Percentiles rank a stretch among this genome's conserved stretches.
These are phyloP conservation scores for Saururus chinensis DNA, from an alignment of 164 flowering plant species.

Conservation along the genomic window DNA sequence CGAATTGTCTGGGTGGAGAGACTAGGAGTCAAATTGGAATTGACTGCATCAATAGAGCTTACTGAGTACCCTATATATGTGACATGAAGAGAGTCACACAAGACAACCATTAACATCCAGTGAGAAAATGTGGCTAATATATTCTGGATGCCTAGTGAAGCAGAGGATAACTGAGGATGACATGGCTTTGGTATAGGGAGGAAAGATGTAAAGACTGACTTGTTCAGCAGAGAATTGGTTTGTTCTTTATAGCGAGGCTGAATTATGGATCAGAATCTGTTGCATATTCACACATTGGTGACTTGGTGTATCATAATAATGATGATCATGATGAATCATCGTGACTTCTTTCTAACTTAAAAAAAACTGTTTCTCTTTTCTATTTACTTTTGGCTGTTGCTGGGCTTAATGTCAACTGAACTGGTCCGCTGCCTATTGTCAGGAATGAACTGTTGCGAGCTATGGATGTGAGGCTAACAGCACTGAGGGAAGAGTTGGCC, in stretches of 20 bases:
- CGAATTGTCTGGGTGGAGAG: neutral
- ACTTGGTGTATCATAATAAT: too few species aligned
- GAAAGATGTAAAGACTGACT: too few species aligned
- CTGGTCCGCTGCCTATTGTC: conserved; percentile 5
- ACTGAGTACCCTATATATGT: neutral
- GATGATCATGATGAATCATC: too few species aligned
- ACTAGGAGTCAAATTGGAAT: neutral
- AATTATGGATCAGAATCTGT: too few species aligned
- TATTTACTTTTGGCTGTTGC: neutral
- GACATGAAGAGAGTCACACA: too few species aligned
- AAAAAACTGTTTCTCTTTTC: conserved; percentile 2
- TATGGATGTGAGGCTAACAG: conserved; percentile 61
- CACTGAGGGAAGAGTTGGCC: conserved; percentile 40
- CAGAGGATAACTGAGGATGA: neutral
- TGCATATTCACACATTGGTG: too few species aligned
- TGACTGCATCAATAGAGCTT: neutral
- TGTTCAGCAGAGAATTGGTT: too few species aligned
- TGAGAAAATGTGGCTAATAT: too few species aligned
- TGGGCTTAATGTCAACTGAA: neutral
- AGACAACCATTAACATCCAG: too few species aligned
- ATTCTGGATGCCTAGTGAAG: neutral
- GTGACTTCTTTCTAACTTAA: neutral
- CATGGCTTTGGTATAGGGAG: neutral
- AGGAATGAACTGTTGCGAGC: conserved; percentile 87
- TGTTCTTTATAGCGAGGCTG: too few species aligned